phyloP scores from a whole-genome alignment of 768 basidiomycete species.

The Mycena rebaudengoi region DNA sequence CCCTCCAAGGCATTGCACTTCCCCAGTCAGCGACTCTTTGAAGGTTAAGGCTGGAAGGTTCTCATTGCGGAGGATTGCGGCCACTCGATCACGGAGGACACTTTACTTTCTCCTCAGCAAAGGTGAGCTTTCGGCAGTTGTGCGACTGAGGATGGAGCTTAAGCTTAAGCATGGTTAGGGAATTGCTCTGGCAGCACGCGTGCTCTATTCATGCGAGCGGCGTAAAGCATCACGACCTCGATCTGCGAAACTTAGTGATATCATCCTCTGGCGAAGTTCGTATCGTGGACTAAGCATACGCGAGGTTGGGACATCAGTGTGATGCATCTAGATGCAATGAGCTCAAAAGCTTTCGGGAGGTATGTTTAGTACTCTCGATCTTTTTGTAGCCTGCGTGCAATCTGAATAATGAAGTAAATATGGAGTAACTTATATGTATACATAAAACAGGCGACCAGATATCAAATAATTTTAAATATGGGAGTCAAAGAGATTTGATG shows the following conservation, averaged over 20 bases:
- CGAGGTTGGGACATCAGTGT: not conserved
- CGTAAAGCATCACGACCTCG: not conserved
- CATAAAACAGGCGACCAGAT: too few species aligned
- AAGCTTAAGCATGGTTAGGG: not conserved
- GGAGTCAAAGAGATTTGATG: too few species aligned
- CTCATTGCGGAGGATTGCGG: not conserved
- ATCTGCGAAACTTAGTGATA: not conserved
- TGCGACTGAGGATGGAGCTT: not conserved
- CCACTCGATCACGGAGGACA: not conserved
- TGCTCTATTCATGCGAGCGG: not conserved
- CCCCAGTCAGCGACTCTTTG: not conserved
- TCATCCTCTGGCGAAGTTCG: not conserved
- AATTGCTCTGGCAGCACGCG: not conserved
- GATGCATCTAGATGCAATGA: not conserved
- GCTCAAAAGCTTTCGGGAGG: not conserved
- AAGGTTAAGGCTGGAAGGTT: not conserved
- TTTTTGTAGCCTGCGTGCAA: too few species aligned
- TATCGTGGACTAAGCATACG: not conserved
- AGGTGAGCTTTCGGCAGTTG: not conserved
- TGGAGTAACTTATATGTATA: too few species aligned
- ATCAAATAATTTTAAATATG: too few species aligned
- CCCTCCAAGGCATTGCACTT: not conserved
- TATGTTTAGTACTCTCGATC: too few species aligned
- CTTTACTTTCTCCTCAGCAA: not conserved
- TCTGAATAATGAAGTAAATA: too few species aligned